Conservation (phyloP, 1,284 basidiomycete genomes). For the Cutaneotrichosporon curvatum region DNA sequence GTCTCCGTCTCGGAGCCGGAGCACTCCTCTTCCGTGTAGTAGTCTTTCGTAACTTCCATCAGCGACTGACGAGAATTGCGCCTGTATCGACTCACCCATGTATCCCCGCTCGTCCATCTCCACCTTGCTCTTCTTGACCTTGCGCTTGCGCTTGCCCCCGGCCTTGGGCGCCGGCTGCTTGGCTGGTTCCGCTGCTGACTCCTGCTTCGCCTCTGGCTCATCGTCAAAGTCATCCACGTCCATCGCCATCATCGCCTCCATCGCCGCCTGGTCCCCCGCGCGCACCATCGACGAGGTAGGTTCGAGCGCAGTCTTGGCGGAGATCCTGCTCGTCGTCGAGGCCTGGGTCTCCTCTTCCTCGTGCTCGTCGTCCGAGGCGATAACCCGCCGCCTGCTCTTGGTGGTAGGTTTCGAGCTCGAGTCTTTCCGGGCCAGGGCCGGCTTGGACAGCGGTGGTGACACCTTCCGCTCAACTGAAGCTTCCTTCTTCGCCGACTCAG, state of each 20-base stretch:
- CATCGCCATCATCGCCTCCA: slow-evolving; percentile 44
- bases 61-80: not conserved
- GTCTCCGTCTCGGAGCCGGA: slow-evolving; percentile 28
- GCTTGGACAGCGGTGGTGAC: not conserved
- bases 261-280: slow-evolving; percentile 35
- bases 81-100: slow-evolving; percentile 38
- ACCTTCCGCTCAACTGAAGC: not conserved
- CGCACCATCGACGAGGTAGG: slow-evolving; percentile 33
- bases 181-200: not conserved
- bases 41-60: slow-evolving; percentile 30
- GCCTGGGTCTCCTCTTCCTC: slow-evolving; percentile 13
- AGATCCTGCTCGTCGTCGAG: not conserved
- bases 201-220: not conserved
- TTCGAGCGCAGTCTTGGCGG: slow-evolving; percentile 14
- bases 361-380: slow-evolving; percentile 32
- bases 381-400: slow-evolving; percentile 25
- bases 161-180: not conserved
- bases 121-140: slow-evolving; percentile 35
- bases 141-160: slow-evolving; percentile 5
- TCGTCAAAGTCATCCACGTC: slow-evolving; percentile 18
- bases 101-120: slow-evolving; percentile 39
- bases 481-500: slow-evolving; percentile 16
- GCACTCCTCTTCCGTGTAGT: slow-evolving; percentile 30
- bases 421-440: not conserved
- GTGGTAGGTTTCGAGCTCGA: slow-evolving; percentile 3